Evolutionary conservation across 441 rosid genomes (phyloP).

Genomic region (Syzygium malaccense): DNA sequence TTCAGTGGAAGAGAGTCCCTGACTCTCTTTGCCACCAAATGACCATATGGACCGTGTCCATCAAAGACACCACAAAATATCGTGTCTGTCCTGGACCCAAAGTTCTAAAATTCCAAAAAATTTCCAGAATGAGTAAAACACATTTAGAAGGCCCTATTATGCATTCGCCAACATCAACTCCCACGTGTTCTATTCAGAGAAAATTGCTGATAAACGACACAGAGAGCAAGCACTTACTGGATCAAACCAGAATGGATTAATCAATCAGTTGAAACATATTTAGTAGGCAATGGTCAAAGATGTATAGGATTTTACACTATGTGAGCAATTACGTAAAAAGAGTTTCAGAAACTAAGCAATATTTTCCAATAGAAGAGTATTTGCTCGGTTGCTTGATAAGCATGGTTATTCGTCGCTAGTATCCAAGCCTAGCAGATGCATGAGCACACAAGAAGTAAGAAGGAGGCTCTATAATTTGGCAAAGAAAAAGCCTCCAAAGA

Average conservation of each 20-base stretch:
- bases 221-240: not conserved
- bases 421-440: not conserved
- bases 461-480: not conserved
- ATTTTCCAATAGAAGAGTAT: not conserved
- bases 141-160: not conserved
- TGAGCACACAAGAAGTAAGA: not conserved
- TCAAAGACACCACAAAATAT: conserved; percentile 9
- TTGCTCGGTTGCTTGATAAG: not conserved
- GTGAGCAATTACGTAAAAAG: not conserved
- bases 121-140: not conserved
- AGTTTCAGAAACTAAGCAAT: not conserved
- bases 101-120: not conserved
- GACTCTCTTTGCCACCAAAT: conserved; percentile 3
- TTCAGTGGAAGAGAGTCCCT: conserved; percentile 1
- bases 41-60: conserved; percentile 8
- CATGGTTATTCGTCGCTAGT: not conserved
- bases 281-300: not conserved
- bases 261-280: not conserved
- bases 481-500: not conserved
- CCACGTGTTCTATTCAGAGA: not conserved
- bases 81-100: not conserved
- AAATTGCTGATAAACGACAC: not conserved
- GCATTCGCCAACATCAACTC: not conserved
- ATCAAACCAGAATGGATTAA: not conserved
- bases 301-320: not conserved